Conservation (phyloP, 106 monocot species). For the Acorus calamus region DNA sequence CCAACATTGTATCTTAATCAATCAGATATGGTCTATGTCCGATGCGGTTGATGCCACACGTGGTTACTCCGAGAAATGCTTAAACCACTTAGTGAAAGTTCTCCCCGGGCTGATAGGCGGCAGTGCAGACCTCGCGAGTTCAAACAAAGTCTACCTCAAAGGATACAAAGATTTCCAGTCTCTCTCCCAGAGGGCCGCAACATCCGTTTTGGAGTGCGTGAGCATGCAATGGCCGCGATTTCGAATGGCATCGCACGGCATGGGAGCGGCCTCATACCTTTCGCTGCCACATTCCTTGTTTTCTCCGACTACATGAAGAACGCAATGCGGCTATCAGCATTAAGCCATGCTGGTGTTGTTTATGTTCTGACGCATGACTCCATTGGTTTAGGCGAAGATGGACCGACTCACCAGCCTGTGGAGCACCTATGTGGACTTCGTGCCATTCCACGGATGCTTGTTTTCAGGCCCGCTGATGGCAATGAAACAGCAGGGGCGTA, state of each 20-base stretch:
- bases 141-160: slow-evolving; percentile 30
- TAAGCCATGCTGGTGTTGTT: slow-evolving; percentile 29
- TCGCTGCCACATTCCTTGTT: slow-evolving; percentile 29
- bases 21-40: slow-evolving; percentile 14
- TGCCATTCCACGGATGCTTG: slow-evolving; percentile 20
- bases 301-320: slow-evolving; percentile 43
- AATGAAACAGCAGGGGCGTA: slow-evolving; percentile 35
- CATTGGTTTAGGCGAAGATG: slow-evolving; percentile 32
- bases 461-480: slow-evolving; percentile 30
- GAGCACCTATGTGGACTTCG: slow-evolving; percentile 25
- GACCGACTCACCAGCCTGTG: slow-evolving; percentile 29
- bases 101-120: slow-evolving; percentile 31
- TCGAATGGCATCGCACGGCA: slow-evolving; percentile 37
- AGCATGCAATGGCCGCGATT: slow-evolving; percentile 37
- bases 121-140: slow-evolving; percentile 28
- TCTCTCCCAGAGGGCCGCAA: slow-evolving; percentile 15
- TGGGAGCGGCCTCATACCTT: slow-evolving; percentile 27
- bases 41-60: slow-evolving; percentile 24
- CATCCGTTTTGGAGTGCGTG: slow-evolving; percentile 24
- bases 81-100: slow-evolving; percentile 13
- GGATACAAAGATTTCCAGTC: slow-evolving; percentile 19
- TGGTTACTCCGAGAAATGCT: slow-evolving; percentile 27
- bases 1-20: background rate
- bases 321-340: slow-evolving; percentile 31
- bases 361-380: slow-evolving; percentile 34